Percentiles rank a stretch among this genome's conserved stretches.
Conservation (phyloP, 164 flowering plant genomes). For the Paratinospora sagittata region DNA sequence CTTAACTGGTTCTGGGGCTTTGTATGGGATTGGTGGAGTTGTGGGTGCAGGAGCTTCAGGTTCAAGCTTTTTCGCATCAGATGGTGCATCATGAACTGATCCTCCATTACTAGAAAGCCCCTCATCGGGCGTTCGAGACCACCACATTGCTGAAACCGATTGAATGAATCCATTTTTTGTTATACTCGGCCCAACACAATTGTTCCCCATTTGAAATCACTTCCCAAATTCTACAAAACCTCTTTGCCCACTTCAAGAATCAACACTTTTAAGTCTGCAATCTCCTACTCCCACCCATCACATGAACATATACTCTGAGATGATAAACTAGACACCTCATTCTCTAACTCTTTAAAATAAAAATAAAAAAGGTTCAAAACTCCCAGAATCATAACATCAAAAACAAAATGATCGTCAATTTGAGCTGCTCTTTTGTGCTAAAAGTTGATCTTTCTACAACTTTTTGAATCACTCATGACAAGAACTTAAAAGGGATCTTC, state of each 20-base stretch:
- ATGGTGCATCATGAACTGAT: background rate
- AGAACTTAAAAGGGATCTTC: too few species aligned
- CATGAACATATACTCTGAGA: background rate
- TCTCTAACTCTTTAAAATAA: too few species aligned
- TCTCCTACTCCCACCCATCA: background rate
- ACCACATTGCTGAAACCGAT: constrained; percentile 39
- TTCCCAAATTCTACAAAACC: constrained; percentile 9
- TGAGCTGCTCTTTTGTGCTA: too few species aligned
- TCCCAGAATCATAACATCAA: too few species aligned
- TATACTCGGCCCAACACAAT: constrained; percentile 31
- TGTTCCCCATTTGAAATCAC: constrained; percentile 55
- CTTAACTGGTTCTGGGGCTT: constrained; percentile 42
- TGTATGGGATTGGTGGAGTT: constrained; percentile 20
- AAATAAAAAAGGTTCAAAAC: background rate
- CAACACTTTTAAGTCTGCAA: background rate
- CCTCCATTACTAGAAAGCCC: constrained; percentile 13
- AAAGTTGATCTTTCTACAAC: too few species aligned
- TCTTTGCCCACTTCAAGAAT: constrained; percentile 10
- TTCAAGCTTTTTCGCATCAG: constrained; percentile 13
- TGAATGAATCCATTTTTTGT: constrained; percentile 35
- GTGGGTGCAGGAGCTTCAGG: constrained; percentile 4
- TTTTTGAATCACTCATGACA: too few species aligned
- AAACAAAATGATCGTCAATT: too few species aligned
- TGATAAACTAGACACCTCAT: background rate
- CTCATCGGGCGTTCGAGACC: constrained; percentile 22